Evolutionary conservation across 768 basidiomycete genomes (phyloP).

Genomic region (Psilocybe sp.): DNA sequence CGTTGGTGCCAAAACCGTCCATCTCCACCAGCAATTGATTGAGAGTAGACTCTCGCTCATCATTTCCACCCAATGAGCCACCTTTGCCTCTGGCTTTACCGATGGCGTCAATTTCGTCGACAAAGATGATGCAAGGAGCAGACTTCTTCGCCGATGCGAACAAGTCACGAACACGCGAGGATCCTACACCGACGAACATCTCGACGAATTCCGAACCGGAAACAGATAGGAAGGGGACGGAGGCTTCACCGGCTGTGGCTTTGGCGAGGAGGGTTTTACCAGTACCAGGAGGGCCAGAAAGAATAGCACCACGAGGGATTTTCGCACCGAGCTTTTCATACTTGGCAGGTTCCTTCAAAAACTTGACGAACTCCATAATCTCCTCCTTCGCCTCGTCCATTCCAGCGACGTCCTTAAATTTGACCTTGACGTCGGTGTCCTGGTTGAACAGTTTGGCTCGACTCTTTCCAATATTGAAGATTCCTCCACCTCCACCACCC

Average conservation of each 20-base stretch:
- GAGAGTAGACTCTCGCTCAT: slow-evolving; percentile 95
- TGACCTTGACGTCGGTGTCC: slow-evolving; percentile 89
- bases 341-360: slow-evolving; percentile 91
- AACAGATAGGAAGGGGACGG: slow-evolving; percentile 96
- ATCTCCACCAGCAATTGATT: slow-evolving; percentile 98
- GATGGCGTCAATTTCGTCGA: slow-evolving; percentile 99
- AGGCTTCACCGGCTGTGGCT: slow-evolving; percentile 97
- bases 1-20: slow-evolving; percentile 98
- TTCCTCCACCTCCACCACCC: slow-evolving; percentile 75
- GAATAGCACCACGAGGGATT: slow-evolving; percentile 92
- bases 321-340: slow-evolving; percentile 98
- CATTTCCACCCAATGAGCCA: slow-evolving; percentile 80
- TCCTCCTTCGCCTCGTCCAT: slow-evolving; percentile 99
- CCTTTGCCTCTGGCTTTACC: slow-evolving; percentile 89
- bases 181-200: slow-evolving; percentile 99
- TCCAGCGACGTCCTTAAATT: slow-evolving; percentile 96
- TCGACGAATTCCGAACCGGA: slow-evolving; percentile 99
- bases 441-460: slow-evolving; percentile 94
- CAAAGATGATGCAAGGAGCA: slow-evolving; percentile 97
- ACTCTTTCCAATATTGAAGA: slow-evolving; percentile 97
- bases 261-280: slow-evolving; percentile 98
- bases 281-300: slow-evolving; percentile 95
- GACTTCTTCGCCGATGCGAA: slow-evolving; percentile 98
- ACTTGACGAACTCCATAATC: slow-evolving; percentile 99
- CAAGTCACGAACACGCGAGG: slow-evolving; percentile 94